Base-by-base conservation (phyloP, 2,329 filamentous ascomycete genomes). In the Sporothrix dimorphospora region DNA sequence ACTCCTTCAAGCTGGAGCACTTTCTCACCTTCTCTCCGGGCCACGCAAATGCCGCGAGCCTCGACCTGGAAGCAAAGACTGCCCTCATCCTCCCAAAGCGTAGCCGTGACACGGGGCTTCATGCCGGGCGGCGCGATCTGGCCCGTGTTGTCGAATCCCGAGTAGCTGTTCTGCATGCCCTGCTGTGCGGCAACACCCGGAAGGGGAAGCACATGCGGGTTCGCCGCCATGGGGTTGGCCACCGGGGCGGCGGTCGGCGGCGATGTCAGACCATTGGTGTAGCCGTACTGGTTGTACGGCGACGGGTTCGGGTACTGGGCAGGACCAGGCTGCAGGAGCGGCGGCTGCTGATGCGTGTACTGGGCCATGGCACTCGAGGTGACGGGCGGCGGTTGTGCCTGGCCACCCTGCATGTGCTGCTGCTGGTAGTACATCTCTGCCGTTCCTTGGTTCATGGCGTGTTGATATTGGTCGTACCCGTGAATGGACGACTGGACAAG, bases 1-100 rank as follows among this genome's bases (percentile, higher is more conserved):
- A n/a, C n/a, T n/a, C n/a, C n/a, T n/a, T n/a, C n/a, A n/a, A n/a
- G n/a, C n/a, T n/a, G n/a, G n/a, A 7, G 16, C 47, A n/a, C n/a
- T n/a, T n/a, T 78, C 85, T 76, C 83, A 96, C 94, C 94, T 88
- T 98, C 95, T 80, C 96, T 88, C 76, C 96, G 89, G 70, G 95
- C 95, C 72, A 98, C 96, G 80, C 96, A 99, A 70, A 99, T 95
- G 65, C 95, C 95, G 76, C 96, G 92, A 3, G 96, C 95, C 81
- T 98, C 96, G 1, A 98, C 96, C 80, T 98, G 96, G 80, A 98
- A 99, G 83, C 96, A 99, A 40, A 98, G 85, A 79, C 94, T 98
- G 45, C 96, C 96, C 79, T 99, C 96, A 76, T 99, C 96, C 84
- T 98, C 96, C 96, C 96, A 99, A 30, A 99, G 82, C 0, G 96